Conservation (phyloP, 345 rosid species). For the Xanthoceras sorbifolium region DNA sequence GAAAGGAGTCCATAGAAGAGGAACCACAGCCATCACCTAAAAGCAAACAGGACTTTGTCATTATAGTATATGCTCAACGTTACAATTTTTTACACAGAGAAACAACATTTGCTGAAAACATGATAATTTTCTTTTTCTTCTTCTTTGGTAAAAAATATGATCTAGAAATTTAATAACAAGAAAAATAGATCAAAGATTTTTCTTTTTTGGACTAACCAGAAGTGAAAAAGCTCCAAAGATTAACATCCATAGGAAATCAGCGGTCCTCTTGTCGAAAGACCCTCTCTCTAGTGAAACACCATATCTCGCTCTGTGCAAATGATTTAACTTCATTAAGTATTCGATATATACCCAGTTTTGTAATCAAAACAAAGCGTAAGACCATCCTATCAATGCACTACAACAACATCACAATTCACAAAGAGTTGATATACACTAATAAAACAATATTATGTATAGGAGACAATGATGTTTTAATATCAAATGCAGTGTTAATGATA, state of each 20-base stretch:
- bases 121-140: neutral
- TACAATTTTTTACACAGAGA: neutral
- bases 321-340: neutral
- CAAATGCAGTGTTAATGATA: neutral
- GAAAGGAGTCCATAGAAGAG: conserved; percentile 44
- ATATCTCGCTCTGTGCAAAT: conserved; percentile 52
- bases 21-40: conserved; percentile 51
- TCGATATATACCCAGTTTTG: neutral
- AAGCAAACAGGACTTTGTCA: neutral
- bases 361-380: neutral
- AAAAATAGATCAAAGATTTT: neutral
- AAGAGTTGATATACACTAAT: too few species aligned
- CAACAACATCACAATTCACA: neutral
- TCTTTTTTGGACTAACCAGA: conserved; percentile 40
- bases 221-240: conserved; percentile 68
- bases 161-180: neutral
- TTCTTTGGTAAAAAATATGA: neutral
- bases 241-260: conserved; percentile 73
- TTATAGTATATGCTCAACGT: neutral
- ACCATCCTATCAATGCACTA: neutral
- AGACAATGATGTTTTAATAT: too few species aligned
- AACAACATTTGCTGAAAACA: neutral
- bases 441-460: too few species aligned
- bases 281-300: conserved; percentile 66
- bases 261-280: conserved; percentile 67